Percentiles rank a stretch among this genome's conserved stretches.
Evolutionary conservation across 768 basidiomycete species (phyloP).

Genomic region (Cystobasidium tubakii): DNA sequence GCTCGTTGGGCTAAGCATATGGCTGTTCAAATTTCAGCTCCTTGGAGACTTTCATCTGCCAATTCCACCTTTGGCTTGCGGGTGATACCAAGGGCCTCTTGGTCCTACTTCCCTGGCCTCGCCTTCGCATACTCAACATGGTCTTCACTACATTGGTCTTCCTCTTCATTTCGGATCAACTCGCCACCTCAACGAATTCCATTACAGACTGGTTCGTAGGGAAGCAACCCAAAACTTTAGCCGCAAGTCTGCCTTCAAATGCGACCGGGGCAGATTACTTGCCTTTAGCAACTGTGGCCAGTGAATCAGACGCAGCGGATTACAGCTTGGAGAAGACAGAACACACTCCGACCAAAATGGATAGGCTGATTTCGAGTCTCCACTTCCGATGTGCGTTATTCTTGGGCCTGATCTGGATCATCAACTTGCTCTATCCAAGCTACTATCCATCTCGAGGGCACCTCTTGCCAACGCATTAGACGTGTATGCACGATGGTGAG

Average conservation of each 20-base stretch:
- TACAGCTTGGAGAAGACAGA: neutral
- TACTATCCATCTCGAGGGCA: neutral
- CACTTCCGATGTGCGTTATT: neutral
- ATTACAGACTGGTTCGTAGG: constrained; percentile 57
- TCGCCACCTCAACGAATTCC: constrained; percentile 65
- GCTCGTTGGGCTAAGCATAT: no score
- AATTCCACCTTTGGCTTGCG: constrained; percentile 64
- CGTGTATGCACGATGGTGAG: neutral
- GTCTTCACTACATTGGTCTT: constrained; percentile 70
- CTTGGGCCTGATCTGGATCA: constrained; percentile 22
- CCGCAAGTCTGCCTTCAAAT: neutral
- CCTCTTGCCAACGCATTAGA: constrained; percentile 4
- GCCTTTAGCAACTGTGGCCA: neutral
- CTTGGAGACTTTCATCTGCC: constrained; percentile 74
- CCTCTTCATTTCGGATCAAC: constrained; percentile 69
- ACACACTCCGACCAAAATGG: neutral
- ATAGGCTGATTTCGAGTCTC: neutral
- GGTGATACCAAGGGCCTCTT: constrained; percentile 63
- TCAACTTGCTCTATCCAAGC: constrained; percentile 15
- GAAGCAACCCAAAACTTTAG: constrained; percentile 45
- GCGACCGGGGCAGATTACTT: neutral
- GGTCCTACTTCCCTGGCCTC: constrained; percentile 31
- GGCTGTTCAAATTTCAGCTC: constrained; percentile 50
- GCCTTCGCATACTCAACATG: constrained; percentile 66
- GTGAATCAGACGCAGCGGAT: neutral